Evolutionary conservation across 2,329 filamentous ascomycete genomes (phyloP), one percentile per base, ranked within the genome.

Genomic region (Lachnellula willkommii): DNA sequence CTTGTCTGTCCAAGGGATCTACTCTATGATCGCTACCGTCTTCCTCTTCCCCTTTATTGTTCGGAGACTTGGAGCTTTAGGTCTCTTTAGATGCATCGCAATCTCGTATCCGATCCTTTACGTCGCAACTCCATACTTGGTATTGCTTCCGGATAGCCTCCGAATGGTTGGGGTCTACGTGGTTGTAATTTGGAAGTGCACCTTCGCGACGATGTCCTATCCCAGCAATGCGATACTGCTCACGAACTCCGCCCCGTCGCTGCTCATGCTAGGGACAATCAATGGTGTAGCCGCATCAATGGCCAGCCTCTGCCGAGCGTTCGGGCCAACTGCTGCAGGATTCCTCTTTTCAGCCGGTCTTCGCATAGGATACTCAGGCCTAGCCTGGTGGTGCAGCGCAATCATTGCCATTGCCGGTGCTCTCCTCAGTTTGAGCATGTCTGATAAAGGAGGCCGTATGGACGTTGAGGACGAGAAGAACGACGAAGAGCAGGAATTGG

Each of bases 321-420:
- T 96, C 59, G 93, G 93, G 0, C 94, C 94, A 2, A 92, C 90
- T 0, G 75, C 96, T 3, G 95, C 92, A 3, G 94, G 94, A 1
- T 76, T 91, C 28, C 79, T 97, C 24, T 95, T 96, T 72, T 83
- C 90, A 4, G 77, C 87, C 52, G 94, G 94, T 50, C 80, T 95
- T 37, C 80, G 84, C 62, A 80, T 85, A 6, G 91, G 92, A 37
- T 93, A 90, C 69, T 93, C 91, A 4, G 91, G 91, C 20, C 78
- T 96, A 36, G 88, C 91, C 0, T 99, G 94, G 93, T 99, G 94
- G 94, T 85, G 85, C 59, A 92, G 87, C 62, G 90, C 88, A 8
- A 66, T 88, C 3, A 83, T 96, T 35, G 89, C 90, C 36, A 73
- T 90, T 11, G 71, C 84, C 14, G 94, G 92, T 47, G 89, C 87